phyloP scores from a whole-genome alignment of 208 protist genomes.

The Jaenimonas drosophilae region DNA sequence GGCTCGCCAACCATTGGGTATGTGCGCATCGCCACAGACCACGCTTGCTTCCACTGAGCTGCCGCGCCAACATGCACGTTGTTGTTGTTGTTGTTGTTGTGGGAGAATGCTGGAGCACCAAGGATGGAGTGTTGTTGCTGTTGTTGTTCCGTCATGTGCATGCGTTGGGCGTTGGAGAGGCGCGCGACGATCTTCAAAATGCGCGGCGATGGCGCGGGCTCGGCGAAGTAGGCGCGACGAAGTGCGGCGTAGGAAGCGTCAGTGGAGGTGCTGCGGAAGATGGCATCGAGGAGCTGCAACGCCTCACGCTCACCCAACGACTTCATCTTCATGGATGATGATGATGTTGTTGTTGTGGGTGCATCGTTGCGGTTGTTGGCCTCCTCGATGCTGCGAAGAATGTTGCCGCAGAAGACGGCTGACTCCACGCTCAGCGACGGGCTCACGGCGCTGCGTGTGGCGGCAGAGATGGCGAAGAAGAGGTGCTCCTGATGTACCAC shows the following conservation, averaged over 20 bases:
- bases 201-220: no score
- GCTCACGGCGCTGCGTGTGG: slow-evolving; percentile 30
- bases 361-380: slow-evolving; percentile 2
- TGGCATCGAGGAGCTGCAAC: slow-evolving; percentile 15
- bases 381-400: slow-evolving; percentile 43
- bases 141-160: neutral
- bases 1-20: slow-evolving; percentile 48
- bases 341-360: neutral
- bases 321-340: neutral
- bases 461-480: slow-evolving; percentile 37
- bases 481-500: slow-evolving; percentile 28
- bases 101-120: no score
- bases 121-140: no score
- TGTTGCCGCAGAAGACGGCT: slow-evolving; percentile 42
- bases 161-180: neutral
- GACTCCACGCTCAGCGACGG: slow-evolving; percentile 41
- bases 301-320: slow-evolving; percentile 17
- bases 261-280: no score
- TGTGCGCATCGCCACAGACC: slow-evolving; percentile 38
- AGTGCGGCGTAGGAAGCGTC: no score
- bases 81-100: slow-evolving; percentile 3
- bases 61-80: neutral
- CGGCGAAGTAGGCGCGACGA: no score
- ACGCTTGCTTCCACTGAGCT: slow-evolving; percentile 31
- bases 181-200: slow-evolving; percentile 3